These are phyloP conservation scores for Nigrospora osmanthi DNA, from an alignment of 2,329 filamentous ascomycete species.

Conservation along the genomic window DNA sequence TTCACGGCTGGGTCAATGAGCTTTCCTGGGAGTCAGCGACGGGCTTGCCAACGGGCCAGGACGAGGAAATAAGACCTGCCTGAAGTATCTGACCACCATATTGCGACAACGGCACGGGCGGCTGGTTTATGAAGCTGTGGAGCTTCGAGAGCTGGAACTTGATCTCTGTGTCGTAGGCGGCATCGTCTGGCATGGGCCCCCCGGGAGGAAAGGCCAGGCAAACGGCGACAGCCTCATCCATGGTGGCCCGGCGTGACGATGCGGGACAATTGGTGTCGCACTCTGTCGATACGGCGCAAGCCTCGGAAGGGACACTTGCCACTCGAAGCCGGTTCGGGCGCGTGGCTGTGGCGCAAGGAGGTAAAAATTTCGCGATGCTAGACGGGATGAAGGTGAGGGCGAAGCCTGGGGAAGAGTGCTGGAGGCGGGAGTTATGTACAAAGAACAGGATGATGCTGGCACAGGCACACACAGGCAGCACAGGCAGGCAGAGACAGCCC, in stretches of 20 bases:
- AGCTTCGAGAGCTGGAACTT: constrained; percentile 29
- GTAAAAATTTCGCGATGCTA: no score
- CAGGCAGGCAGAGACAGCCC: no score
- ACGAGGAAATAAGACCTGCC: constrained; percentile 12
- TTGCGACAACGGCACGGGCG: constrained; percentile 20
- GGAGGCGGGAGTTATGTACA: no score
- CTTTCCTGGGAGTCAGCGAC: constrained; percentile 21
- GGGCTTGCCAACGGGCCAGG: not conserved
- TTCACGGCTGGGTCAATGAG: constrained; percentile 37
- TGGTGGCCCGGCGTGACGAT: constrained; percentile 10
- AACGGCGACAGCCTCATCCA: constrained; percentile 27
- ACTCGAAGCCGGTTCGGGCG: no score
- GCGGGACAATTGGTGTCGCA: no score
- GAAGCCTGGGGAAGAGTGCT: no score
- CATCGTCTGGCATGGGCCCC: constrained; percentile 16
- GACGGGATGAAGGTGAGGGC: no score
- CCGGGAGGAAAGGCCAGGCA: constrained; percentile 34
- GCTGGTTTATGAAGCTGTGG: constrained; percentile 26
- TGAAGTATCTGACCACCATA: constrained; percentile 31
- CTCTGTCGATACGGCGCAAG: no score
- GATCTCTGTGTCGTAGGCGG: constrained; percentile 30
- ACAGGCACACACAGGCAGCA: no score
- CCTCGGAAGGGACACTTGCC: no score
- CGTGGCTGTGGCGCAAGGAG: no score
- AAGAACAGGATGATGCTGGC: no score